A percentile compares a stretch with the other conserved stretches of the same genome.
Conservation (phyloP, 805 yeast species). For the Lipomyces japonicus region DNA sequence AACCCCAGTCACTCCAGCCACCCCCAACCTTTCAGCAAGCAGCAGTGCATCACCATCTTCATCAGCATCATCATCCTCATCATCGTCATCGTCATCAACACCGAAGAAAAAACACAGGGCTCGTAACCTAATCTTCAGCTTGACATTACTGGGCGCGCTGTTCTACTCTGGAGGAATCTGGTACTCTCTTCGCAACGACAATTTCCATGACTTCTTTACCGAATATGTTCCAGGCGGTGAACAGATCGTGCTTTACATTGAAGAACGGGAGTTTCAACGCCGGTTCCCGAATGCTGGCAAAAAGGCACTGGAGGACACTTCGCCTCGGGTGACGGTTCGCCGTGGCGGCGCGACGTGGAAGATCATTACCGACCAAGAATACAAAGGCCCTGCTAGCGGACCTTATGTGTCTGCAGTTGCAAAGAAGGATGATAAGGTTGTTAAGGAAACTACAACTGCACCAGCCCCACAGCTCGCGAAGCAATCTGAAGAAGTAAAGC, state of each 20-base stretch:
- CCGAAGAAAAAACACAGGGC: constrained; percentile 33
- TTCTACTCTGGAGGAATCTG: constrained; percentile 61
- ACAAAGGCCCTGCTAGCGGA: constrained; percentile 25
- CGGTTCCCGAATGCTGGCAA: constrained; percentile 30
- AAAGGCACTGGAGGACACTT: constrained; percentile 12
- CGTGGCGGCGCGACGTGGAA: constrained; percentile 30
- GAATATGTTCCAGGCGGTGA: constrained; percentile 66
- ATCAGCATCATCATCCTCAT: constrained; percentile 2
- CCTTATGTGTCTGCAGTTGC: constrained; percentile 28
- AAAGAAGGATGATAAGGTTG: constrained; percentile 35
- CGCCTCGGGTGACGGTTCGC: constrained; percentile 24
- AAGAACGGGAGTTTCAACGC: constrained; percentile 39
- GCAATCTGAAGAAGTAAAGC: too few relatives aligned
- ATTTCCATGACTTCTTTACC: constrained; percentile 58
- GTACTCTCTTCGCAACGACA: constrained; percentile 52
- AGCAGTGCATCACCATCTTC: constrained; percentile 3
- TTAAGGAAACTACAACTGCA: constrained; percentile 24
- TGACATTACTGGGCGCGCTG: constrained; percentile 34
- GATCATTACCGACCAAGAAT: constrained; percentile 21
- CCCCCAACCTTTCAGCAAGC: constrained; percentile 17
- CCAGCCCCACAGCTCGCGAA: constrained; percentile 19
- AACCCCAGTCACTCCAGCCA: constrained; percentile 28
- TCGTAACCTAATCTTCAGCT: constrained; percentile 34
- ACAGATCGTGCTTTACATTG: constrained; percentile 48
- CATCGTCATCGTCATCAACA: constrained; percentile 8